Evolutionary conservation across 768 basidiomycete species (phyloP).

Genomic region (Tulasnella sp.): DNA sequence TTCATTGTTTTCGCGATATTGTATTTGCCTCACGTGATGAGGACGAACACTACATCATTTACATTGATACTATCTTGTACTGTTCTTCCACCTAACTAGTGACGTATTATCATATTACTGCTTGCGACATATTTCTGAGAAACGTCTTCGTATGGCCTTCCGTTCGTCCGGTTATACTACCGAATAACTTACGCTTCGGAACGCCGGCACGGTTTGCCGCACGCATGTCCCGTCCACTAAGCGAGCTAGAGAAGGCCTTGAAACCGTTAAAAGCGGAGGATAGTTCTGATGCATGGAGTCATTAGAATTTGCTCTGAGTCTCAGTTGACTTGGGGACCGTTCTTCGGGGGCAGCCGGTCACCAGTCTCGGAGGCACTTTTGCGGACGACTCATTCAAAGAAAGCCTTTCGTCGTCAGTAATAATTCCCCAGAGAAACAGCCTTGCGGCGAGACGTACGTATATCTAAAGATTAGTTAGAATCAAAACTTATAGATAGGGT

Average conservation of each 20-base stretch:
- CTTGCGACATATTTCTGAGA: neutral
- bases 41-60: neutral
- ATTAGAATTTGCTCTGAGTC: neutral
- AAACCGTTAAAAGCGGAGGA: neutral
- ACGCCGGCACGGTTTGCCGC: neutral
- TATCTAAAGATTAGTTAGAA: neutral
- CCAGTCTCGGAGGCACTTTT: neutral
- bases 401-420: neutral
- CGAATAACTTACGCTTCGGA: conserved; percentile 14
- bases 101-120: neutral
- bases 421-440: neutral
- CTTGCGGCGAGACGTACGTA: neutral
- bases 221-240: neutral
- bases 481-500: too few species aligned
- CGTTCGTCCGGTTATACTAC: neutral
- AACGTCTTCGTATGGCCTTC: neutral
- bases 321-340: conserved; percentile 4
- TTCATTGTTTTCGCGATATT: neutral
- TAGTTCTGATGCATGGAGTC: neutral
- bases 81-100: neutral
- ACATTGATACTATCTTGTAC: neutral
- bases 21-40: neutral
- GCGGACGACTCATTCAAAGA: neutral
- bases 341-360: neutral
- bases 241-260: neutral